These are phyloP conservation scores for Coemansia sp. DNA, from an alignment of 192 early-diverging fungal species.

Conservation along the genomic window DNA sequence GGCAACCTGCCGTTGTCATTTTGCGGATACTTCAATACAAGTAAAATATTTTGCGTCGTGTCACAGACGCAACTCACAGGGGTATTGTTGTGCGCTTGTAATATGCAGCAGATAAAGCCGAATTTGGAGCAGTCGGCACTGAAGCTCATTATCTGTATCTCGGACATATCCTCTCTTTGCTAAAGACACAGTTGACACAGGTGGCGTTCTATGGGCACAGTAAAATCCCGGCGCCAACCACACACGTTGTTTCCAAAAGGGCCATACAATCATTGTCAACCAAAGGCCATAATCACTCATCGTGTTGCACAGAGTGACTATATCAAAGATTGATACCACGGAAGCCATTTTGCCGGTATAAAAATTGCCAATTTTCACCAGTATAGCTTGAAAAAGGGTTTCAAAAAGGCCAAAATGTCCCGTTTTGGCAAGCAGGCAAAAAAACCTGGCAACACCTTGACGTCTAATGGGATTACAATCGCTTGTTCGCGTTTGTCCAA, in stretches of 20 bases:
- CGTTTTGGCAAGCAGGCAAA: not conserved
- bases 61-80: not conserved
- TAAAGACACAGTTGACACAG: not conserved
- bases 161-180: not conserved
- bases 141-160: not conserved
- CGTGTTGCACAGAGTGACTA: not conserved
- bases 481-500: not conserved
- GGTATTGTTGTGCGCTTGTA: conserved; percentile 3
- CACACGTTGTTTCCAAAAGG: not conserved
- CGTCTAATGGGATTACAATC: not conserved
- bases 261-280: not conserved
- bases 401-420: not conserved
- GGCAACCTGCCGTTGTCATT: not conserved
- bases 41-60: not conserved
- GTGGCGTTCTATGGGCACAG: not conserved
- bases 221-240: not conserved
- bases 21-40: not conserved
- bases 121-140: not conserved
- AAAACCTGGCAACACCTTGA: not conserved
- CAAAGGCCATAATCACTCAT: conserved; percentile 6
- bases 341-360: not conserved
- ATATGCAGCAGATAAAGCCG: conserved; percentile 4
- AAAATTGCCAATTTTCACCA: not conserved
- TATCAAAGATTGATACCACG: not conserved
- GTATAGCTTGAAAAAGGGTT: not conserved